These are phyloP conservation scores for Puya raimondii DNA, from an alignment of 176 grass and related monocot genomes.

Conservation along the genomic window DNA sequence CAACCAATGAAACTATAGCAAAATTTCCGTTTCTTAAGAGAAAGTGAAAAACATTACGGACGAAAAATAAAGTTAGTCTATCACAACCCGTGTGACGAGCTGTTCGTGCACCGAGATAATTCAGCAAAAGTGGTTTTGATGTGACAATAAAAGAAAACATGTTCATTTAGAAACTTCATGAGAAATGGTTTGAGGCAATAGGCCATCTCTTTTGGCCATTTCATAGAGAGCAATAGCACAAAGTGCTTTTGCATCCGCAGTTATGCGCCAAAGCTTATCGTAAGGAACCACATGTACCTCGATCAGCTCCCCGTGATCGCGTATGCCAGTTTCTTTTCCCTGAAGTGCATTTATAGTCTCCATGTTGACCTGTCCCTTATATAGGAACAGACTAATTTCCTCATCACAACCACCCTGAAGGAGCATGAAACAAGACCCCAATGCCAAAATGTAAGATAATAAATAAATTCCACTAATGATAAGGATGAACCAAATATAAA, in stretches of 20 bases:
- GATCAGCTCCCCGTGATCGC: slow-evolving; percentile 80
- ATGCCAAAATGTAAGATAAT: neutral
- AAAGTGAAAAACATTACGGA: neutral
- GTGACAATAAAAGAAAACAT: neutral
- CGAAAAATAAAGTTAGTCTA: neutral
- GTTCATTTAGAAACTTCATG: neutral
- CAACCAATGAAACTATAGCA: neutral
- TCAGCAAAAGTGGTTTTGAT: neutral
- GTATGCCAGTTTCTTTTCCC: slow-evolving; percentile 79
- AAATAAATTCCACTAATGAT: neutral
- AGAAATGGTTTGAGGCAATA: slow-evolving; percentile 19
- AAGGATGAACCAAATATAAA: neutral
- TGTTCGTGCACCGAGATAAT: neutral
- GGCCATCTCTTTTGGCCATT: slow-evolving; percentile 70
- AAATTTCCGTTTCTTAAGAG: neutral
- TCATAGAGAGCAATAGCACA: slow-evolving; percentile 82
- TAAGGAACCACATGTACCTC: slow-evolving; percentile 64
- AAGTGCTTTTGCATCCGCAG: slow-evolving; percentile 55
- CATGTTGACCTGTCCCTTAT: slow-evolving; percentile 36
- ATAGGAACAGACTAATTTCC: slow-evolving; percentile 67
- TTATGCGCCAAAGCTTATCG: slow-evolving; percentile 47
- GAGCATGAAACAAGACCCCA: neutral
- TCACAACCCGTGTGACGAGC: neutral
- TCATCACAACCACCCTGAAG: slow-evolving; percentile 76
- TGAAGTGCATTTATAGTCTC: slow-evolving; percentile 49